These are phyloP conservation scores for Butyriboletus loyo DNA, from an alignment of 768 basidiomycete species.

Conservation along the genomic window DNA sequence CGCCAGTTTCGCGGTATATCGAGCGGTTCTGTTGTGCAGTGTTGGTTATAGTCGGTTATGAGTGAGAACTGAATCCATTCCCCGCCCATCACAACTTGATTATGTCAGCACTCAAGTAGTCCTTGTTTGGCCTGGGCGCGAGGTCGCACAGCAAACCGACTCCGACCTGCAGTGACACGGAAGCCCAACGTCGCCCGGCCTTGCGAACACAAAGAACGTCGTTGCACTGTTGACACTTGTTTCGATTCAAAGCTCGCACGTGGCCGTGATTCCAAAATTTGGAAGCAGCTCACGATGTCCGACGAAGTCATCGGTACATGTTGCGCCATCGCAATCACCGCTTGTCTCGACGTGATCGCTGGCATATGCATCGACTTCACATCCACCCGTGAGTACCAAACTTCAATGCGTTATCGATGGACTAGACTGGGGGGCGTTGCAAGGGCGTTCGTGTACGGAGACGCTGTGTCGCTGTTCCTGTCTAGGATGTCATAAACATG, in stretches of 20 bases:
- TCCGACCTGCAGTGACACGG: too few relatives aligned
- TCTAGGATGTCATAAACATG: not conserved
- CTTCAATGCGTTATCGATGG: not conserved
- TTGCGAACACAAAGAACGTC: too few relatives aligned
- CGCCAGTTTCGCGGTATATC: not conserved
- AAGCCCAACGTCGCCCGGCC: too few relatives aligned
- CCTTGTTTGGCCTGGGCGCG: too few relatives aligned
- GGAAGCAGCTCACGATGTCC: not conserved
- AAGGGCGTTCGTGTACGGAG: constrained; percentile 26
- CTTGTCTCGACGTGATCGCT: constrained; percentile 21
- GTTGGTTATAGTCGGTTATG: not conserved
- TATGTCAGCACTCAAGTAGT: constrained; percentile 20
- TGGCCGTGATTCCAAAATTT: too few relatives aligned
- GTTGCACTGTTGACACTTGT: not conserved
- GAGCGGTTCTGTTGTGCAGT: too few relatives aligned
- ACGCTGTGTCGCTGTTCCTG: constrained; percentile 24
- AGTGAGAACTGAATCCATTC: not conserved
- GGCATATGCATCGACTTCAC: constrained; percentile 24
- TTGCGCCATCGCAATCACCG: constrained; percentile 11
- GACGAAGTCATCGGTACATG: constrained; percentile 9
- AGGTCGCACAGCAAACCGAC: too few relatives aligned
- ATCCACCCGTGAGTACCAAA: constrained; percentile 19
- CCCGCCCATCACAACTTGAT: not conserved
- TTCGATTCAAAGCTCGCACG: not conserved
- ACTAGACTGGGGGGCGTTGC: not conserved